A percentile compares a stretch with the other conserved stretches of the same genome.
Evolutionary conservation across 805 yeast species (phyloP).

Genomic region (Yueomyces sinensis): DNA sequence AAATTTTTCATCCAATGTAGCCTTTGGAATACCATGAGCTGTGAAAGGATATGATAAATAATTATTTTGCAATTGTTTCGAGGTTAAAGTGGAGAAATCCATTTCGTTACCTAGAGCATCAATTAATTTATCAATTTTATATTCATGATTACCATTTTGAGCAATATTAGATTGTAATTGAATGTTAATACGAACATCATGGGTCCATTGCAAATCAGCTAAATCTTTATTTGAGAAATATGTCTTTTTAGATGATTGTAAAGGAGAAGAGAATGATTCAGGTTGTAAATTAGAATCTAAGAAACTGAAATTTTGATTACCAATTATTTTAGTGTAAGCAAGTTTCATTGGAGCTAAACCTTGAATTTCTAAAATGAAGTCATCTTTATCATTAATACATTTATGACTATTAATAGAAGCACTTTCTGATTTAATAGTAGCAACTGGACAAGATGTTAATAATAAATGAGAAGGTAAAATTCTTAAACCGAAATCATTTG

Average conservation of each 20-base stretch:
- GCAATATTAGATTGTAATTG: constrained; percentile 30
- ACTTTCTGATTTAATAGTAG: constrained; percentile 28
- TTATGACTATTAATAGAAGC: constrained; percentile 30
- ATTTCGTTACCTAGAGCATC: constrained; percentile 58
- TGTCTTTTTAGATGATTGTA: constrained; percentile 22
- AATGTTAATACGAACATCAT: constrained; percentile 30
- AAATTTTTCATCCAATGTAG: constrained; percentile 31
- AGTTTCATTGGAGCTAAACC: constrained; percentile 75
- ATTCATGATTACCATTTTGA: constrained; percentile 41
- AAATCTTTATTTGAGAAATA: constrained; percentile 24
- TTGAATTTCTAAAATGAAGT: constrained; percentile 37
- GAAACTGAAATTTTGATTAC: constrained; percentile 17
- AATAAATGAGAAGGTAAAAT: constrained; percentile 47
- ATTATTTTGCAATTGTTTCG: constrained; percentile 12
- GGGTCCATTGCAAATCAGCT: constrained; percentile 29
- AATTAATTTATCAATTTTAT: constrained; percentile 40
- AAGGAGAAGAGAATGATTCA: constrained; percentile 37
- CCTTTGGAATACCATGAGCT: constrained; percentile 44
- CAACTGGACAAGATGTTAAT: constrained; percentile 70
- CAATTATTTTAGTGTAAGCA: constrained; percentile 36
- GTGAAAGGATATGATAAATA: constrained; percentile 32
- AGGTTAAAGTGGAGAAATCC: constrained; percentile 24
- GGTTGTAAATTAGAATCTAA: constrained; percentile 38
- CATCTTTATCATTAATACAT: constrained; percentile 52
- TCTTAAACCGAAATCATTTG: constrained; percentile 46